Evolutionary conservation across 108 stramenopile genomes (phyloP), one percentile per base, ranked within the genome.

Genomic region (Epithemia pelagica): DNA sequence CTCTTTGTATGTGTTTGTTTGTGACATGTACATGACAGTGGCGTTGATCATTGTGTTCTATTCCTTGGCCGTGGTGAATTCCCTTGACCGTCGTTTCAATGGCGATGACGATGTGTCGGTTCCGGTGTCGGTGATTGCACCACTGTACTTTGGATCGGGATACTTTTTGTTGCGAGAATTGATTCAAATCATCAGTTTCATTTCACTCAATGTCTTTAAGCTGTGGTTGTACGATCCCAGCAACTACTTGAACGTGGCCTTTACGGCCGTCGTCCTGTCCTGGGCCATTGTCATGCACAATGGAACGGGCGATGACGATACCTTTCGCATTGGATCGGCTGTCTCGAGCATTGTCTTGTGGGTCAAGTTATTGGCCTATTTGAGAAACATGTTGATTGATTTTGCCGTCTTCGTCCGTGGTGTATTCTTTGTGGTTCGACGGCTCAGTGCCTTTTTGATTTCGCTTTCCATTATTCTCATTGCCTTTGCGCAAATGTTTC

Each of bases 101-200:
- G 25, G 27, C 28, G 52, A 65, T 37, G 10, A 61, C 70, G 71
- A 28, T 61, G 15, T 33, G 23, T 37, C 20, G 7, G 37, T 46
- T 15, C 37, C 37, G 10, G 15, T 46, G 5, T 26, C 25, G 37
- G 31, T 81, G 19, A 65, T 70, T 21, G 37, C 15, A 5, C 66
- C 66, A 0, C 61, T 78, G 7, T 91, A 86, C 59, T 61, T 84
- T 21, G 90, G 85, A 5, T 77, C 71, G 1, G 21, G 65, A 2
- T 91, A 91, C 74, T 91, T 91, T 69, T 52, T 85, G 10, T 21
- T 81, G 29, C 81, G 87, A 2, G 90, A 91, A 68, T 66, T 91
- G 52, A 70, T 82, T 26, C 82, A 87, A 51, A 64, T 84, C 32
- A 66, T 90, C 52, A 66, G 72, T 20, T 24, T 91, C 25, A 21